phyloP scores from a whole-genome alignment of 495 filamentous ascomycete genomes.

The Sordaria brevicollis region DNA sequence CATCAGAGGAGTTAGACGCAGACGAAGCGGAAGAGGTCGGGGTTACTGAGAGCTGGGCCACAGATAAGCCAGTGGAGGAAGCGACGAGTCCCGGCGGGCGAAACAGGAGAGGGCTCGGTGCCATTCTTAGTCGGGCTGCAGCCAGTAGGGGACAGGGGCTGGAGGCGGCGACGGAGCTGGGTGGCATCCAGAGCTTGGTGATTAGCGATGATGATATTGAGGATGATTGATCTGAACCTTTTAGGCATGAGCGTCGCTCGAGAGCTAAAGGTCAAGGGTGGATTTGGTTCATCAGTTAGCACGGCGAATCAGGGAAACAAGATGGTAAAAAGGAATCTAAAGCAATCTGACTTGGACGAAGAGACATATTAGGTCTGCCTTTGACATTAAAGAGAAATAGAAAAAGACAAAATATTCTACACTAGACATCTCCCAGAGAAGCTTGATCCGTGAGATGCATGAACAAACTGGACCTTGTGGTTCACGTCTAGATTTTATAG shows the following conservation, averaged over 20 bases:
- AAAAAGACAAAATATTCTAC: not conserved
- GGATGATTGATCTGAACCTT: slow-evolving; percentile 46
- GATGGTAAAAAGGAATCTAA: not conserved
- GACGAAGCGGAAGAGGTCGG: slow-evolving; percentile 25
- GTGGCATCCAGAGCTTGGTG: slow-evolving; percentile 51
- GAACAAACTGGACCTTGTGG: not conserved
- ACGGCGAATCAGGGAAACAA: not conserved
- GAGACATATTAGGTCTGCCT: not conserved
- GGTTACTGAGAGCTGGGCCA: slow-evolving; percentile 43
- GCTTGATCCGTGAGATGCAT: not conserved
- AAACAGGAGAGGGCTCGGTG: slow-evolving; percentile 14
- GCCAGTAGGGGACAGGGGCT: slow-evolving; percentile 10
- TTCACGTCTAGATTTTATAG: not conserved
- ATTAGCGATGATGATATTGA: slow-evolving; percentile 96
- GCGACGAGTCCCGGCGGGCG: slow-evolving; percentile 27
- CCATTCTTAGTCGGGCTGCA: slow-evolving; percentile 14
- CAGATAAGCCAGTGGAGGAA: slow-evolving; percentile 44
- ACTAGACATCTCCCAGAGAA: not conserved
- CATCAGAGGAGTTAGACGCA: slow-evolving; percentile 13
- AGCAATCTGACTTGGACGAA: not conserved
- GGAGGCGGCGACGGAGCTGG: slow-evolving; percentile 24
- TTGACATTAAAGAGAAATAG: not conserved
- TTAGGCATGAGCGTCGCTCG: not conserved
- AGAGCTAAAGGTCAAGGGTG: not conserved
- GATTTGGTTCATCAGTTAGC: not conserved